Conservation (phyloP, 1,139 yeast species). For the Yamadazyma taylorii region DNA sequence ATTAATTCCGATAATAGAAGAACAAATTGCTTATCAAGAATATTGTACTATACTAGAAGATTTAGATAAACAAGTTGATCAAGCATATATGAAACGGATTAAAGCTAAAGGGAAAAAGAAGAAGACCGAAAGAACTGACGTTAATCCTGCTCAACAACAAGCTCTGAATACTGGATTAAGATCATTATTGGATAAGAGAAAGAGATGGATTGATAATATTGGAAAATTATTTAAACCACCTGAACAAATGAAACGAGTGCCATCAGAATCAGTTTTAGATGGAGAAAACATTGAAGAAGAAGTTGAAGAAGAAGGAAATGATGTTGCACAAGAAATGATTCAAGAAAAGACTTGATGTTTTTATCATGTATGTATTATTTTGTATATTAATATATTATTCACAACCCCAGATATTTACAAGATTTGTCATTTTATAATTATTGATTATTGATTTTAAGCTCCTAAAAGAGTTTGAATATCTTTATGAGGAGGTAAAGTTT, state of each 20-base stretch:
- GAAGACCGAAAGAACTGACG: slow-evolving; percentile 37
- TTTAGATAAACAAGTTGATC: slow-evolving; percentile 94
- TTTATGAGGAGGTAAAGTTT: slow-evolving; percentile 57
- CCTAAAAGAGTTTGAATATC: slow-evolving; percentile 47
- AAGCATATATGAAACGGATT: slow-evolving; percentile 81
- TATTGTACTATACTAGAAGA: slow-evolving; percentile 88
- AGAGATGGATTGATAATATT: slow-evolving; percentile 84
- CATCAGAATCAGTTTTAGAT: slow-evolving; percentile 55
- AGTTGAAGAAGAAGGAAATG: slow-evolving; percentile 43
- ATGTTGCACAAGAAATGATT: slow-evolving; percentile 49
- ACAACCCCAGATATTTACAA: slow-evolving; percentile 2
- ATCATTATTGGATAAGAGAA: slow-evolving; percentile 79
- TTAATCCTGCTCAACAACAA: slow-evolving; percentile 40
- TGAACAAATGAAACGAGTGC: slow-evolving; percentile 74
- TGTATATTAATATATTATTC: slow-evolving; percentile 2
- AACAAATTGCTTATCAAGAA: slow-evolving; percentile 94
- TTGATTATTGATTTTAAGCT: slow-evolving; percentile 11
- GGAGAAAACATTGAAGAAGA: slow-evolving; percentile 37
- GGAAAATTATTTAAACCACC: slow-evolving; percentile 78
- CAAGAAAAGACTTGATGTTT: slow-evolving; percentile 20
- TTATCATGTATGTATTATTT: slow-evolving; percentile 5
- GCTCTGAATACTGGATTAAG: slow-evolving; percentile 76
- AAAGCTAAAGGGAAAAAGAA: slow-evolving; percentile 79
- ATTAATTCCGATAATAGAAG: slow-evolving; percentile 76
- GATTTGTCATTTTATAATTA: background rate